A percentile compares a stretch with the other conserved stretches of the same genome.
These are phyloP conservation scores for Boechera retrofracta DNA, from an alignment of 345 rosid species.

Conservation along the genomic window DNA sequence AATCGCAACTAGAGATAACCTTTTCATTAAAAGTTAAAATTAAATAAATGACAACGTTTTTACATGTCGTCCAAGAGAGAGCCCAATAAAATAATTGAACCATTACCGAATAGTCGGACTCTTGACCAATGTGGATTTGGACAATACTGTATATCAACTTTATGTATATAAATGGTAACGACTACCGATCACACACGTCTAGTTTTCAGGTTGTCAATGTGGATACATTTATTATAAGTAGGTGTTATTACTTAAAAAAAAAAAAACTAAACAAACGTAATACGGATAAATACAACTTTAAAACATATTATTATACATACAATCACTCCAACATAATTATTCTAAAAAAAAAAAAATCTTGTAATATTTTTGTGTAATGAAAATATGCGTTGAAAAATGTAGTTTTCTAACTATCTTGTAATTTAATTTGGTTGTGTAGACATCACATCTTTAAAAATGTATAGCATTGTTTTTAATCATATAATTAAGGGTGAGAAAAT, in stretches of 20 bases:
- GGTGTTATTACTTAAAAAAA: neutral
- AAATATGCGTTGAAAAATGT: neutral
- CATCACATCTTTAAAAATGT: constrained; percentile 8
- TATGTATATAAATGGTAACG: neutral
- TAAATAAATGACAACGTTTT: neutral
- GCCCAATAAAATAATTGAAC: neutral
- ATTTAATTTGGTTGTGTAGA: neutral
- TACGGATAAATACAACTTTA: neutral
- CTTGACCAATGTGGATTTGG: constrained; percentile 4
- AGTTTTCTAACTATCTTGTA: neutral
- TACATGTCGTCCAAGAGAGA: neutral
- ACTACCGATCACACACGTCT: neutral
- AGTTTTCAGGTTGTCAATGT: constrained; percentile 1
- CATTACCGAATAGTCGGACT: neutral
- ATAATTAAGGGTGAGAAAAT: constrained; percentile 4
- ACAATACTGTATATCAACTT: neutral
- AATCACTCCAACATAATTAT: neutral
- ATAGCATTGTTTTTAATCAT: neutral
- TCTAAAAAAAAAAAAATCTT: neutral
- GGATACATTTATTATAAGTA: neutral
- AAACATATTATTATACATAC: neutral
- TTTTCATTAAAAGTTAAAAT: neutral
- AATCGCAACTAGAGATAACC: neutral
- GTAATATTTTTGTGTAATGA: neutral
- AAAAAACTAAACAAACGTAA: no score